Evolutionary conservation across 495 filamentous ascomycete species (phyloP).

Genomic region (Penicillium verhagenii): DNA sequence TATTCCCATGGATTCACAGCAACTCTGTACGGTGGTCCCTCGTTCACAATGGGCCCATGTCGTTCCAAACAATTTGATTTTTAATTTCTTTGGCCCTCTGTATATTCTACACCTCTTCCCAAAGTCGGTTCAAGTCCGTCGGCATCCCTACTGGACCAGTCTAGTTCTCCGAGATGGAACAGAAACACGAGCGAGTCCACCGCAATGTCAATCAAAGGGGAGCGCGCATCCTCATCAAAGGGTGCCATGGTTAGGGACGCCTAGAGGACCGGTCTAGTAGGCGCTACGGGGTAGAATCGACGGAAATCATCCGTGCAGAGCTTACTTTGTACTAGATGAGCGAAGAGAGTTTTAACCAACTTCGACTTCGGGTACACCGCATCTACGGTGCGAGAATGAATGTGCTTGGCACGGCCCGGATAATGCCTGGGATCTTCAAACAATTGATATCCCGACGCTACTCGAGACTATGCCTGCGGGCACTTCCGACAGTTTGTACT

Average conservation of each 20-base stretch:
- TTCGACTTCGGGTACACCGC: conserved; percentile 19
- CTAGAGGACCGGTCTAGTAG: conserved; percentile 20
- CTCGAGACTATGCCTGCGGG: not conserved
- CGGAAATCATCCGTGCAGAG: conserved; percentile 16
- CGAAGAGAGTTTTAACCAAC: conserved; percentile 13
- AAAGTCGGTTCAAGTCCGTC: not conserved
- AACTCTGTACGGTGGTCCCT: conserved; percentile 15
- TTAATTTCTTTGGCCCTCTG: not conserved
- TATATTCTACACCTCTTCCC: not conserved
- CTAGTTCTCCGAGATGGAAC: not conserved
- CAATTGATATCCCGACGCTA: conserved; percentile 1
- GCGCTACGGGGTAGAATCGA: conserved; percentile 28
- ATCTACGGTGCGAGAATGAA: conserved; percentile 10
- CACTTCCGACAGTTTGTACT: not conserved
- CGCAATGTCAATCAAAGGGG: not conserved
- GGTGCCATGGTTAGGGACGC: conserved; percentile 26
- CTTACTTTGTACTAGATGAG: conserved; percentile 25
- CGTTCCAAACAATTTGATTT: not conserved
- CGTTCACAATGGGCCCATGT: conserved; percentile 2
- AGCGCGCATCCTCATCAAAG: conserved; percentile 30
- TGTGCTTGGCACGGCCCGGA: conserved; percentile 6
- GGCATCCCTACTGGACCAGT: not conserved
- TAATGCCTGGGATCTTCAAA: conserved; percentile 2
- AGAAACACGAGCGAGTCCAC: conserved; percentile 5
- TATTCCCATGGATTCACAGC: conserved; percentile 11